Conservation (phyloP, 139 green algal species). For the Chlorokybus atmophyticus region DNA sequence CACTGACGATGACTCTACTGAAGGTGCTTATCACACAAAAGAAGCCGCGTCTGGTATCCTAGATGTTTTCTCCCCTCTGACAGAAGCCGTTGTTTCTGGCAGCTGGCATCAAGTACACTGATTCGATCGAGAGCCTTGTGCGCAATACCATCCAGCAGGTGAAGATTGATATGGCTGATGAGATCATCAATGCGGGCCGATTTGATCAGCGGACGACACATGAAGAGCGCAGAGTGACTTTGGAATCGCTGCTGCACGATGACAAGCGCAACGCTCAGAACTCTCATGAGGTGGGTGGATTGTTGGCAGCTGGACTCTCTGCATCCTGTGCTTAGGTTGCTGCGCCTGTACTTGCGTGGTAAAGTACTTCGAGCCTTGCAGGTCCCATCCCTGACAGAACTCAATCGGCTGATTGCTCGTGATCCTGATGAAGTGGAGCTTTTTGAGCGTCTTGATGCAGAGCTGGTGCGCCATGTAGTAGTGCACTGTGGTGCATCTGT, state of each 20-base stretch:
- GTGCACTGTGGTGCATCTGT: background rate
- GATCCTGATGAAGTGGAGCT: conserved; percentile 17
- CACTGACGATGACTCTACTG: no score
- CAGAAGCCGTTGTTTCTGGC: no score
- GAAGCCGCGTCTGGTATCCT: no score
- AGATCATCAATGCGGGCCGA: conserved; percentile 46
- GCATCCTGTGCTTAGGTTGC: background rate
- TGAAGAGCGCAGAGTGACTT: conserved; percentile 47
- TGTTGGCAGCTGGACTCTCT: background rate
- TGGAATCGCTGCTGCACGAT: conserved; percentile 27
- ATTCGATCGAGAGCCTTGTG: conserved; percentile 85
- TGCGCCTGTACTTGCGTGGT: background rate
- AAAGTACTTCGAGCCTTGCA: background rate
- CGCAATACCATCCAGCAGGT: conserved; percentile 92
- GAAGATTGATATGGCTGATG: conserved; percentile 97
- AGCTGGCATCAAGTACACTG: conserved; percentile 40
- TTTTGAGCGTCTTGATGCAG: conserved; percentile 22
- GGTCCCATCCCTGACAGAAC: conserved; percentile 4
- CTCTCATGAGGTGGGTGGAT: background rate
- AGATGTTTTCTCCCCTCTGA: no score
- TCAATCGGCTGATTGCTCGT: conserved; percentile 28
- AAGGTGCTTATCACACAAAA: no score
- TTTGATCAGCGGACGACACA: conserved; percentile 90
- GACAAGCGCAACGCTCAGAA: background rate
- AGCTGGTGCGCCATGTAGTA: conserved; percentile 4